phyloP scores from a whole-genome alignment of 352 stramenopile genomes.

The Thalassiosira ordinaria region DNA sequence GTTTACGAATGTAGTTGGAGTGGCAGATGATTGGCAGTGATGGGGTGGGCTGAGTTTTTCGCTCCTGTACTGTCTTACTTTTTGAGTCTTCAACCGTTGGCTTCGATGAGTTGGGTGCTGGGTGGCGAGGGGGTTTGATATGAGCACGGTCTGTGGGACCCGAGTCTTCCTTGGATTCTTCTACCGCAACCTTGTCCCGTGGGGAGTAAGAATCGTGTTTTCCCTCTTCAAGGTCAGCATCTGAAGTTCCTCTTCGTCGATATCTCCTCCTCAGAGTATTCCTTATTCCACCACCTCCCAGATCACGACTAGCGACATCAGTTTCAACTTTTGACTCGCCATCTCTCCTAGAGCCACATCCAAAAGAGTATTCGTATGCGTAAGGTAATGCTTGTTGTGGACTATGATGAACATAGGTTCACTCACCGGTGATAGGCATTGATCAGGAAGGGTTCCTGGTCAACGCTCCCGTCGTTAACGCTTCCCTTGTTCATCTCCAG shows the following conservation, averaged over 20 bases:
- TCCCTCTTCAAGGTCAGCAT: slow-evolving; percentile 23
- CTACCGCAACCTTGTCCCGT: slow-evolving; percentile 5
- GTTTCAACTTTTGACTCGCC: slow-evolving; percentile 20
- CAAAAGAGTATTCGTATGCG: too few relatives aligned
- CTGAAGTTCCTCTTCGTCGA: slow-evolving; percentile 38
- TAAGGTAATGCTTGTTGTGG: too few relatives aligned
- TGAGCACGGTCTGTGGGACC: too few relatives aligned
- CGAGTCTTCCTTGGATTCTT: slow-evolving; percentile 40
- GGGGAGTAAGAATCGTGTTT: slow-evolving; percentile 27
- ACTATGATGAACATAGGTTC: too few relatives aligned
- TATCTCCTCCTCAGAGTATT: slow-evolving; percentile 45
- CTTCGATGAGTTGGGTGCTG: not conserved
- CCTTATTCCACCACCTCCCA: slow-evolving; percentile 14
- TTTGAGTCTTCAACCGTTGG: slow-evolving; percentile 8
- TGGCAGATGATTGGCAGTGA: slow-evolving; percentile 29
- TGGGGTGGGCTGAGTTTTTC: not conserved
- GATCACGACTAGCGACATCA: slow-evolving; percentile 9
- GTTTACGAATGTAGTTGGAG: slow-evolving; percentile 50
- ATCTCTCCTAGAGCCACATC: slow-evolving; percentile 7
- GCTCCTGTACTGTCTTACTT: not conserved
- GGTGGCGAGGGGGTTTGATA: slow-evolving; percentile 8
- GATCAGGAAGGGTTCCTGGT: slow-evolving; percentile 46
- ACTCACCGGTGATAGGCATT: slow-evolving; percentile 29
- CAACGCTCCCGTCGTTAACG: not conserved
- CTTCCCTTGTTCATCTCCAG: not conserved